These are phyloP conservation scores for Aeschynomene evenia DNA, from an alignment of 306 rosid species.

Conservation along the genomic window DNA sequence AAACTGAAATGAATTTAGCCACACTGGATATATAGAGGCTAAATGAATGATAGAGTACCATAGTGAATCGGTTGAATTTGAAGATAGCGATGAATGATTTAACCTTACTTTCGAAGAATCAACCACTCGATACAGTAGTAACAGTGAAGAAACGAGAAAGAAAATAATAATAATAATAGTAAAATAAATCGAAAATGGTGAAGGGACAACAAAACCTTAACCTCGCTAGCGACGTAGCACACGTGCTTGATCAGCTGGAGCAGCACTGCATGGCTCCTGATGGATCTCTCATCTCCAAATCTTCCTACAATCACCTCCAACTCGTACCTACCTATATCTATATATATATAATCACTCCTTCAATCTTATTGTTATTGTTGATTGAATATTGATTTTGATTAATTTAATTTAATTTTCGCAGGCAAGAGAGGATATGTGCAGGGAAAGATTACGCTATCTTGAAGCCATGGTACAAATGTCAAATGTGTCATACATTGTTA, in stretches of 20 bases:
- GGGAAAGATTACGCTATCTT: conserved; percentile 56
- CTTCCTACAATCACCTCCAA: conserved; percentile 56
- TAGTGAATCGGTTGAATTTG: too few relatives aligned
- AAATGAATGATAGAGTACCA: too few relatives aligned
- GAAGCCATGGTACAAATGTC: neutral
- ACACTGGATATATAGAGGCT: too few relatives aligned
- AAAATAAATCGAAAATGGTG: neutral
- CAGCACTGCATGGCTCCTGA: conserved; percentile 48
- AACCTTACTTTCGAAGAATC: too few relatives aligned
- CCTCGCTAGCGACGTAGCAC: conserved; percentile 1
- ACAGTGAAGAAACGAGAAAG: neutral
- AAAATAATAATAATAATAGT: neutral
- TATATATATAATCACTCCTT: neutral
- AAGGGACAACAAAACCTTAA: neutral
- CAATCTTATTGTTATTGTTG: neutral
- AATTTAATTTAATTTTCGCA: conserved; percentile 26
- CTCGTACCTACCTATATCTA: too few relatives aligned
- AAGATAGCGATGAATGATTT: neutral
- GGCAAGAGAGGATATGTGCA: conserved; percentile 71
- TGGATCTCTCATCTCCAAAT: conserved; percentile 38
- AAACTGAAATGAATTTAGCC: too few relatives aligned
- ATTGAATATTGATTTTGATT: too few relatives aligned
- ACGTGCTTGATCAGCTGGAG: conserved; percentile 50
- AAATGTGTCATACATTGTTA: too few relatives aligned
- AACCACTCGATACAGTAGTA: too few relatives aligned